Conservation (phyloP, 73 alveolate species). For the Uronychia binucleata region DNA sequence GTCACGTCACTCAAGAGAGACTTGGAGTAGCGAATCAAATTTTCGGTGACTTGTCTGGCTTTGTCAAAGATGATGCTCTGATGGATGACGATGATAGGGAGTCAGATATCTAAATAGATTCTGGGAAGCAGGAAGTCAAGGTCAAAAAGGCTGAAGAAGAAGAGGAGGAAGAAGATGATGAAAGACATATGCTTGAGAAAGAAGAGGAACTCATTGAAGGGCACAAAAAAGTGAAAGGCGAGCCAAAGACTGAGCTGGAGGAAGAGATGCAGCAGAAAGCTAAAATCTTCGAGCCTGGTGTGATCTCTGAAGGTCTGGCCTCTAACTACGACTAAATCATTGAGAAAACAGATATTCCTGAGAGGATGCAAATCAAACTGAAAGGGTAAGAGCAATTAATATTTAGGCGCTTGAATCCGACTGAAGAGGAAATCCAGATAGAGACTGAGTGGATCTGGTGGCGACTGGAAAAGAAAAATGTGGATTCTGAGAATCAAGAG, state of each 20-base stretch:
- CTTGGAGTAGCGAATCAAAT: not conserved
- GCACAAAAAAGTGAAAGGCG: not conserved
- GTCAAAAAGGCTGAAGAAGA: not conserved
- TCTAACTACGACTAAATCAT: not conserved
- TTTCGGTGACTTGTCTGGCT: not conserved
- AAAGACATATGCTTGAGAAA: no score
- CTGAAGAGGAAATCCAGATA: conserved; percentile 6
- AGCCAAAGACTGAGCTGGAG: not conserved
- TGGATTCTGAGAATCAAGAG: not conserved
- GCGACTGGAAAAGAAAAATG: not conserved
- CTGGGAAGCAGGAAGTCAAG: not conserved
- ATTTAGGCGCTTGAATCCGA: conserved; percentile 21
- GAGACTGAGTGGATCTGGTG: conserved; percentile 1
- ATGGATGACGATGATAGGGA: not conserved
- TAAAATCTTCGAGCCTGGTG: not conserved
- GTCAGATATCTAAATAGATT: no score
- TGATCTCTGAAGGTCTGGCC: not conserved
- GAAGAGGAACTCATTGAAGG: not conserved
- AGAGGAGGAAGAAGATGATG: not conserved
- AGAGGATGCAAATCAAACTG: conserved; percentile 7
- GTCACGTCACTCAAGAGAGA: not conserved
- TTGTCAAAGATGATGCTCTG: not conserved
- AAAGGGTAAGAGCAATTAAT: no score
- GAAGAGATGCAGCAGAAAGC: conserved; percentile 7
- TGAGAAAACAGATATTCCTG: conserved; percentile 25